Evolutionary conservation across 192 early-diverging fungal species (phyloP).

Genomic region (Linderina pennispora): DNA sequence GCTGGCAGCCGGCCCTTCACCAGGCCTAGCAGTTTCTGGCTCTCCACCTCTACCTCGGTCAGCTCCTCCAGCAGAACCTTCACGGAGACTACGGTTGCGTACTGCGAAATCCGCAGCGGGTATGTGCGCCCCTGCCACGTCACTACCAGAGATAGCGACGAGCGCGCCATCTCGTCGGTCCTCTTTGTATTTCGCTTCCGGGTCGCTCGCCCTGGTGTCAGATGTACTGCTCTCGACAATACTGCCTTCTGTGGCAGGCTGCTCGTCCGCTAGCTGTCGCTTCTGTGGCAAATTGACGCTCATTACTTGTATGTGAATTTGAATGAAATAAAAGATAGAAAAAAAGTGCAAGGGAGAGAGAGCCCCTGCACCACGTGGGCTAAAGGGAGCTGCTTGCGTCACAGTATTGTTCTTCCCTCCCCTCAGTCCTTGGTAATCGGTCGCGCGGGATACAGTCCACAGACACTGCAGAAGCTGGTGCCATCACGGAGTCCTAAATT

Average conservation of each 20-base stretch:
- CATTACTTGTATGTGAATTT: no score
- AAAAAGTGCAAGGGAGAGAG: no score
- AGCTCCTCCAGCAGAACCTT: conserved; percentile 50
- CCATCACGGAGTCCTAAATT: conserved; percentile 49
- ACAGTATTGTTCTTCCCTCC: no score
- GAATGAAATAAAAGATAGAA: conserved; percentile 2
- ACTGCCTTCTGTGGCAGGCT: no score
- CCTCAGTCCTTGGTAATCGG: neutral
- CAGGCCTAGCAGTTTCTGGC: conserved; percentile 69
- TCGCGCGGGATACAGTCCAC: conserved; percentile 58
- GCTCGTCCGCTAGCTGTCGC: neutral
- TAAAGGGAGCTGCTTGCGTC: no score
- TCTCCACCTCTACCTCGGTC: conserved; percentile 55
- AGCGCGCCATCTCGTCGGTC: conserved; percentile 32
- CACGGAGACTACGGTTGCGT: conserved; percentile 35
- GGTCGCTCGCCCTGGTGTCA: no score
- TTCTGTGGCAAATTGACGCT: neutral
- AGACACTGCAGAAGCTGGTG: conserved; percentile 58
- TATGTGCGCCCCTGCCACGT: conserved; percentile 30
- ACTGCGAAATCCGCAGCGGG: conserved; percentile 21
- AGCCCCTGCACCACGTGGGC: no score
- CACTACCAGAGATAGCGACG: conserved; percentile 23
- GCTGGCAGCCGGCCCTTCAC: conserved; percentile 59
- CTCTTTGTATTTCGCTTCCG: no score
- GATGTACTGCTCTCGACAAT: no score